phyloP scores from a whole-genome alignment of 495 filamentous ascomycete species.

The Mytilinidion resinicola region DNA sequence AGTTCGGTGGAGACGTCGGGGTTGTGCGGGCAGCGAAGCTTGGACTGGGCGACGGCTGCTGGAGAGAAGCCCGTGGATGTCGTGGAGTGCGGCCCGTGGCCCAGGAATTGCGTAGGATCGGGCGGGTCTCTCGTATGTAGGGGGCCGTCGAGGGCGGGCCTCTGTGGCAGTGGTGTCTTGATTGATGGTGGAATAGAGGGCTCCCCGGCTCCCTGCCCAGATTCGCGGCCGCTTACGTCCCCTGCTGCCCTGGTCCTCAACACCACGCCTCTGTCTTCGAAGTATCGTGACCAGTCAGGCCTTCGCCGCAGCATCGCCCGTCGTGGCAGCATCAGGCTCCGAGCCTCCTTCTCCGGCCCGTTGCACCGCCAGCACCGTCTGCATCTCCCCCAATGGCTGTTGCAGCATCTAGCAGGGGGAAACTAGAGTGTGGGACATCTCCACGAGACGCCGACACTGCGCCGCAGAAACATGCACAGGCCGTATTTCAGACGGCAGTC shows the following conservation, averaged over 20 bases:
- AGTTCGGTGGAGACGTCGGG: constrained; percentile 1
- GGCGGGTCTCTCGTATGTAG: background rate
- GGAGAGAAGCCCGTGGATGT: background rate
- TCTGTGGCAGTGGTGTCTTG: too few species aligned
- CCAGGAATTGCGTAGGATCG: background rate
- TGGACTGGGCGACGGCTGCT: background rate
- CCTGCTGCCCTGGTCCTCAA: background rate
- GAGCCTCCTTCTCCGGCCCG: background rate
- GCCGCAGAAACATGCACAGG: too few species aligned
- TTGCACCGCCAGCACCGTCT: background rate
- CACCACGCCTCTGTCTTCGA: background rate
- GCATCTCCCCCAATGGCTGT: background rate
- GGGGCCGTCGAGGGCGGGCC: too few species aligned
- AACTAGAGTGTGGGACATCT: too few species aligned
- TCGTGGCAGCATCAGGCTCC: too few species aligned
- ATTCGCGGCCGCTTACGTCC: background rate
- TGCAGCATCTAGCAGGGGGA: background rate
- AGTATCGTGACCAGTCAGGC: too few species aligned
- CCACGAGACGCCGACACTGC: too few species aligned
- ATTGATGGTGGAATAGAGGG: too few species aligned
- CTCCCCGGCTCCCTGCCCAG: background rate
- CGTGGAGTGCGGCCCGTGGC: background rate
- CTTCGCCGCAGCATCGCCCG: too few species aligned
- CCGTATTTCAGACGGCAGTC: too few species aligned
- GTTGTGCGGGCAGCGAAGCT: constrained; percentile 4